Evolutionary conservation across 2,329 filamentous ascomycete species (phyloP).

Genomic region (Corynespora cassiicola): DNA sequence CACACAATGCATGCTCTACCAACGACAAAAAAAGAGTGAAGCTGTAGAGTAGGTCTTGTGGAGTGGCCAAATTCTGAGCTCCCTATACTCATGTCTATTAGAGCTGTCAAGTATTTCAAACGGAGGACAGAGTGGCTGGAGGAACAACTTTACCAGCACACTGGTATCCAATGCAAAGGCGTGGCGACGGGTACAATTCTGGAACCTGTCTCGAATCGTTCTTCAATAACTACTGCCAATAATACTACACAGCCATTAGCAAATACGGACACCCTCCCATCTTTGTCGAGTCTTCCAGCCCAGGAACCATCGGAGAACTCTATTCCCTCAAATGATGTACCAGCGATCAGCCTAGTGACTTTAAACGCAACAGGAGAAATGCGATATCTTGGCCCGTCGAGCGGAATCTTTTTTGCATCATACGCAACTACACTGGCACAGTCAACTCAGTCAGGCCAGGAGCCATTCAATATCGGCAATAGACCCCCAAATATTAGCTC

Average conservation of each 20-base stretch:
- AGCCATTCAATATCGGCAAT: neutral
- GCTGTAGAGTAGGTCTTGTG: neutral
- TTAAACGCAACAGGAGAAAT: conserved; percentile 10
- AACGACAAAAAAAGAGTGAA: conserved; percentile 2
- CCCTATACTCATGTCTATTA: neutral
- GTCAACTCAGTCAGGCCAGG: neutral
- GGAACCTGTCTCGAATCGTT: neutral
- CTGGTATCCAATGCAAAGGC: conserved; percentile 1
- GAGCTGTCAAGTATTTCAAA: conserved; percentile 1
- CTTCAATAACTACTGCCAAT: neutral
- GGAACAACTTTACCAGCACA: neutral
- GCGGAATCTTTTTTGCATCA: conserved; percentile 8
- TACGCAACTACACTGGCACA: conserved; percentile 4
- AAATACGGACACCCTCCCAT: too few relatives aligned
- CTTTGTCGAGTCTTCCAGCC: too few relatives aligned
- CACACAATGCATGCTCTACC: neutral
- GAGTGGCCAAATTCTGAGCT: neutral
- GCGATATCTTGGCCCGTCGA: conserved; percentile 7
- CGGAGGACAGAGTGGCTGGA: conserved; percentile 1
- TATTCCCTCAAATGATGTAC: neutral
- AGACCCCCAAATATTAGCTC: too few relatives aligned
- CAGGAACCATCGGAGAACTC: neutral
- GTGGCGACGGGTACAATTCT: neutral
- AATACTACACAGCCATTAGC: too few relatives aligned
- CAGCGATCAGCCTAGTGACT: conserved; percentile 6